Conservation (phyloP, 2,329 filamentous ascomycete species). For the Coniochaeta prunicola region DNA sequence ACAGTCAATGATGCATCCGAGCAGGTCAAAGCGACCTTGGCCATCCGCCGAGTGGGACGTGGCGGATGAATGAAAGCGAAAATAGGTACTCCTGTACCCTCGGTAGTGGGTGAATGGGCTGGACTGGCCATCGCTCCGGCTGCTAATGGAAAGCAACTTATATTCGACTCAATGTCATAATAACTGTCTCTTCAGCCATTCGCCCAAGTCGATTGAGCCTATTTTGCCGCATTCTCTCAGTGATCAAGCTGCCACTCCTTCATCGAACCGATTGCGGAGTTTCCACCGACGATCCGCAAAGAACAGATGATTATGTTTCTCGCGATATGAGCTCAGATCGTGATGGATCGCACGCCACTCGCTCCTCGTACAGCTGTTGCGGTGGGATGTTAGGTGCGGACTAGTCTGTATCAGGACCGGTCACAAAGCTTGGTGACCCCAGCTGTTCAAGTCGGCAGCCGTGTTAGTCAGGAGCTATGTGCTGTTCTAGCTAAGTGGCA, state of each 20-base stretch:
- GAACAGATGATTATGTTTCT: not conserved
- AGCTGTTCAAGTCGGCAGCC: not conserved
- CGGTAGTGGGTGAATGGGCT: not conserved
- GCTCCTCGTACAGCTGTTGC: not conserved
- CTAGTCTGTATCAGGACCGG: not conserved
- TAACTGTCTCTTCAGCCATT: not conserved
- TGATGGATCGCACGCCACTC: not conserved
- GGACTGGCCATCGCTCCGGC: not conserved
- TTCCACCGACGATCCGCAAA: not conserved
- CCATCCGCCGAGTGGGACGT: not conserved
- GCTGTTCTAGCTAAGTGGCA: too few species aligned
- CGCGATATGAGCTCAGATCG: not conserved
- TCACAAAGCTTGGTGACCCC: not conserved
- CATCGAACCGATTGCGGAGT: not conserved
- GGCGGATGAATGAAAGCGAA: not conserved
- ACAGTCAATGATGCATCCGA: not conserved
- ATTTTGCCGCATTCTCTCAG: not conserved
- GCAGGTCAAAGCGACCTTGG: not conserved
- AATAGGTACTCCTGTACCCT: not conserved
- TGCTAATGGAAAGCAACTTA: not conserved
- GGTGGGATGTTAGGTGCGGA: not conserved
- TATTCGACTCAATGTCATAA: not conserved
- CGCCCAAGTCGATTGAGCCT: not conserved
- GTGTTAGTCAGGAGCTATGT: not conserved
- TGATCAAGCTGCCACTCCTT: not conserved